Percentiles rank a stretch among this genome's conserved stretches.
Conservation (phyloP, 441 rosid genomes). For the Eutrema salsugineum region DNA sequence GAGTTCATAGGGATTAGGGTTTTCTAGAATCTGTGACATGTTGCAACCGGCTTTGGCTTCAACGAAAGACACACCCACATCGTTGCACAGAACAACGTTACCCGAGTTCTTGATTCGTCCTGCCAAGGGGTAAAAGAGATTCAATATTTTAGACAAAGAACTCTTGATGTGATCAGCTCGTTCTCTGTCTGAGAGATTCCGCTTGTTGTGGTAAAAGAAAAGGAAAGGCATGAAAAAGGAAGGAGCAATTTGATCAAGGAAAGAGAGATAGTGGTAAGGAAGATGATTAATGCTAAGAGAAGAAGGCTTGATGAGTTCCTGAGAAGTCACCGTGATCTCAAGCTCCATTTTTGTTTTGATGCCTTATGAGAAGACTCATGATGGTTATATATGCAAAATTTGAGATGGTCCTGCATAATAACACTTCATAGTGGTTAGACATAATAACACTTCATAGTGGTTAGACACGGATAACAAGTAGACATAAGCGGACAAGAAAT, state of each 20-base stretch:
- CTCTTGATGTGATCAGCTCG: not conserved
- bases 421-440: not conserved
- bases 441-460: not conserved
- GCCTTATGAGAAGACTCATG: not conserved
- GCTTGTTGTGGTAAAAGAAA: constrained; percentile 19
- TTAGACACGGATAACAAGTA: not conserved
- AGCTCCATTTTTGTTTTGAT: constrained; percentile 4
- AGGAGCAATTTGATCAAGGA: constrained; percentile 29
- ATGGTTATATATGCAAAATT: not conserved
- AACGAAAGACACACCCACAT: constrained; percentile 17
- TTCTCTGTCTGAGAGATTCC: constrained; percentile 4
- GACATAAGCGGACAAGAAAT: constrained; percentile 11
- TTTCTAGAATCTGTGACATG: constrained; percentile 5
- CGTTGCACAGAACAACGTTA: constrained; percentile 19
- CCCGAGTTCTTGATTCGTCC: constrained; percentile 21
- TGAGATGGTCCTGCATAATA: not conserved
- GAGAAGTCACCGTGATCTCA: constrained; percentile 9
- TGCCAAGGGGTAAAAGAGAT: constrained; percentile 30
- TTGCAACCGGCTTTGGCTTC: constrained; percentile 15
- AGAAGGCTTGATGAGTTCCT: constrained; percentile 31
- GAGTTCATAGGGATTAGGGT: not conserved
- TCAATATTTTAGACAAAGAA: constrained; percentile 25
- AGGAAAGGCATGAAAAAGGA: constrained; percentile 26
- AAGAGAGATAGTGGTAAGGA: constrained; percentile 21
- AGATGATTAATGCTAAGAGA: constrained; percentile 29